Conservation (phyloP, 1,284 basidiomycete species). For the Irpex lacteus region DNA sequence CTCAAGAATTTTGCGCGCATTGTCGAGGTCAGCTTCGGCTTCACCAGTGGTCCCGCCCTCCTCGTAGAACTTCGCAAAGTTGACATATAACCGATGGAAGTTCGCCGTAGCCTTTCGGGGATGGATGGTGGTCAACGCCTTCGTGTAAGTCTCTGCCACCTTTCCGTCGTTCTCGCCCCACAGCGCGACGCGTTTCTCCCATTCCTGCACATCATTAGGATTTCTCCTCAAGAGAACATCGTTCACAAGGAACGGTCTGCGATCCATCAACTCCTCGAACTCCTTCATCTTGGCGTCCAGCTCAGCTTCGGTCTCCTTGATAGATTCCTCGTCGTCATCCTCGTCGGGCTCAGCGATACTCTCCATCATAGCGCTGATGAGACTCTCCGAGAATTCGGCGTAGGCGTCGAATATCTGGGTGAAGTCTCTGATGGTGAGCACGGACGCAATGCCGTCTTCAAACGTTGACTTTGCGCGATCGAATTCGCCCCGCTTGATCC, state of each 20-base stretch:
- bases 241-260: conserved; percentile 94
- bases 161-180: conserved; percentile 94
- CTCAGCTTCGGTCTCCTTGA: conserved; percentile 81
- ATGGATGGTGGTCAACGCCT: conserved; percentile 85
- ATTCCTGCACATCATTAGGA: conserved; percentile 98
- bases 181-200: conserved; percentile 97
- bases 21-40: conserved; percentile 80
- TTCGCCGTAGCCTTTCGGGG: conserved; percentile 93
- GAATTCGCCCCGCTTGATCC: conserved; percentile 97
- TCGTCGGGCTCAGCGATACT: conserved; percentile 67
- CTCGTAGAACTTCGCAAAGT: conserved; percentile 98
- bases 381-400: conserved; percentile 89
- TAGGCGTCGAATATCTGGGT: conserved; percentile 98
- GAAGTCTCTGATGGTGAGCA: conserved; percentile 96
- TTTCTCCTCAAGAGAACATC: conserved; percentile 94
- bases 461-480: conserved; percentile 87
- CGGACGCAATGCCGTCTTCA: conserved; percentile 81
- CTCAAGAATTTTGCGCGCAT: conserved; percentile 90
- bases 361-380: conserved; percentile 93
- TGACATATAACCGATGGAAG: conserved; percentile 87
- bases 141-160: conserved; percentile 90
- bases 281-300: conserved; percentile 89
- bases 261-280: conserved; percentile 94
- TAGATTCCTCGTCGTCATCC: conserved; percentile 75
- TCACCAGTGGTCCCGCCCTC: conserved; percentile 82